Evolutionary conservation across 345 rosid species (phyloP), one percentile per base, ranked within the genome.

Genomic region (Eucalyptus tenuipes): DNA sequence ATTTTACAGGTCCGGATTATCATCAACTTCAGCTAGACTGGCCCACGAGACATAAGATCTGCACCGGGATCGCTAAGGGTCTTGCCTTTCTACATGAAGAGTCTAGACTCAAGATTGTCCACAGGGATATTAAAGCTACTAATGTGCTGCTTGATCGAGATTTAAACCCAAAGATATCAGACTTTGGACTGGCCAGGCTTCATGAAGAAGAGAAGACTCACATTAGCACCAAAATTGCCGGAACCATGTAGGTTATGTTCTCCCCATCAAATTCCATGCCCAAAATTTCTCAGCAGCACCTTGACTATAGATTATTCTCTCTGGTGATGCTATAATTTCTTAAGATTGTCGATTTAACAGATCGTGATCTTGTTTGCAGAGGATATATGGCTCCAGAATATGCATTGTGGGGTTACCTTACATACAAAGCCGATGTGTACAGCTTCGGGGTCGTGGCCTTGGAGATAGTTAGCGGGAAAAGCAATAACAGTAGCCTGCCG

Each of bases 111-210:
- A 92, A 89, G 90, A 94, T 95, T 87, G 93, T 95, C 86, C 97
- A 95, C 53, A 91, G 97, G 82, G 97, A 94, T 90, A 95, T 95
- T 85, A 95, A 95, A 90, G 92, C 91, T 55, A 91, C 93, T 8
- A 95, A 95, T 86, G 93, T 94, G 49, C 93, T 94, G 40, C 94
- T 95, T 29, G 95, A 95, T 53, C 68, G 49, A 5, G 92, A 93
- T 82, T 91, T 94, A 5, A 94, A 93, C 86, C 93, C 96, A 7
- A 95, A 92, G 87, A 95, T 95, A 88, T 95, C 96, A 1, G 97
- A 95, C 64, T 95, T 95, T 87, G 97, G 97, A 14, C 86, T 95
- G 88, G 96, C 97, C 87, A 93, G 92, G 89, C 94, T 94, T 47
- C 52, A 92, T 7, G 93, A 91, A 33, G 94, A 88, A 49, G 96